These are phyloP conservation scores for Prosopis cineraria DNA, from an alignment of 306 rosid species.

Conservation along the genomic window DNA sequence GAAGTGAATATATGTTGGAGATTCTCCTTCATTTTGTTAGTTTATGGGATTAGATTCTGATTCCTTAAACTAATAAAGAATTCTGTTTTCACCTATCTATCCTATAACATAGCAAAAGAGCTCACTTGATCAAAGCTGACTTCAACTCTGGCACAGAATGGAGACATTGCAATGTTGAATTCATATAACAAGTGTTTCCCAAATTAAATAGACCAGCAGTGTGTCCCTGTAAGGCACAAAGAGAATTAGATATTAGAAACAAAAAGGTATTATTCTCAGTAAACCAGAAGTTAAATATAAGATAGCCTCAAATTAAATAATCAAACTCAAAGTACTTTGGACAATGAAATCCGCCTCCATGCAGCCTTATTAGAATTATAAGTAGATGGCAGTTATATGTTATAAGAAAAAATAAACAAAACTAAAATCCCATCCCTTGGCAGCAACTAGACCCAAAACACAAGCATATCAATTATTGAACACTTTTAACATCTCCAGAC, in stretches of 20 bases:
- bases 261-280: neutral
- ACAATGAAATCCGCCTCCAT: constrained; percentile 13
- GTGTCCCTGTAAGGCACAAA: constrained; percentile 66
- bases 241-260: constrained; percentile 14
- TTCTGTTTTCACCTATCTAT: neutral
- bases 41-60: neutral
- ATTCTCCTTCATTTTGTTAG: neutral
- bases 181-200: constrained; percentile 99
- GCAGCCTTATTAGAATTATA: neutral
- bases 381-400: neutral
- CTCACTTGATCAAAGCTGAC: constrained; percentile 87
- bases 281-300: constrained; percentile 16
- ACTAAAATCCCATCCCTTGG: neutral
- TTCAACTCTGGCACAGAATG: constrained; percentile 99
- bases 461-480: constrained; percentile 7
- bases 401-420: neutral
- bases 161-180: constrained; percentile 95
- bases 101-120: constrained; percentile 7
- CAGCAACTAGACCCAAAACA: constrained; percentile 15
- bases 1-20: neutral
- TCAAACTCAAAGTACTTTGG: constrained; percentile 7
- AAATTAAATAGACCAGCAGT: constrained; percentile 90
- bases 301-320: neutral
- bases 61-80: neutral
- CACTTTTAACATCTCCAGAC: neutral